Evolutionary conservation across 176 grass and related monocot species (phyloP).

Genomic region (Bothriochloa decipiens): DNA sequence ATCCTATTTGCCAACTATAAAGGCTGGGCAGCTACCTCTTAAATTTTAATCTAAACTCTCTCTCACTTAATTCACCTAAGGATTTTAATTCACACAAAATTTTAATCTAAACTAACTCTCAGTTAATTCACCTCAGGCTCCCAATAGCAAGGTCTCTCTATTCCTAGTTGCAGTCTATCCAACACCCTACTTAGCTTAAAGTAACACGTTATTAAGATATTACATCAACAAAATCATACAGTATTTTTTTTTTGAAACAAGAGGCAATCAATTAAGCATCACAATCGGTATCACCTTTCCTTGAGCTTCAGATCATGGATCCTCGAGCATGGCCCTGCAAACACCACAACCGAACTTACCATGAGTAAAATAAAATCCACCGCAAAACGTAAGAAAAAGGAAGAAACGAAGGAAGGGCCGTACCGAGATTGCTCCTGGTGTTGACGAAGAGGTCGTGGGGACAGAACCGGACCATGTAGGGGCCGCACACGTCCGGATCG

Average conservation of each 20-base stretch:
- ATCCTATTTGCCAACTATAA: not conserved
- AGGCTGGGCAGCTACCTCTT: not conserved
- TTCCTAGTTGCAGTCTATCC: slow-evolving; percentile 11
- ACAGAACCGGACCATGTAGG: slow-evolving; percentile 83
- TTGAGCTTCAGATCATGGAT: slow-evolving; percentile 98
- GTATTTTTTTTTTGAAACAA: not conserved
- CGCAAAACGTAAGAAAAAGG: not conserved
- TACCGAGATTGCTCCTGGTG: slow-evolving; percentile 92
- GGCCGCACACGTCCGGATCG: slow-evolving; percentile 79
- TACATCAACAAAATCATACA: not conserved
- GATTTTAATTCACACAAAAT: not conserved
- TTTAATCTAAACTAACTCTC: not conserved
- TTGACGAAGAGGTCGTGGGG: slow-evolving; percentile 94
- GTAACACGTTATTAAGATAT: not conserved
- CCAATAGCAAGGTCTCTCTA: not conserved
- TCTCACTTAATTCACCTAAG: not conserved
- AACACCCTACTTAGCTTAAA: slow-evolving; percentile 4
- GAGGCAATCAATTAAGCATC: slow-evolving; percentile 4
- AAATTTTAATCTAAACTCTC: not conserved
- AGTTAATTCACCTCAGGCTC: not conserved
- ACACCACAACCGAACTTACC: not conserved
- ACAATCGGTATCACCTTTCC: slow-evolving; percentile 61
- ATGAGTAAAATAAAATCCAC: slow-evolving; percentile 29
- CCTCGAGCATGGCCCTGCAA: slow-evolving; percentile 74
- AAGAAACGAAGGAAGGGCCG: not conserved